Evolutionary conservation across 2,329 filamentous ascomycete species (phyloP), one percentile per base, ranked within the genome.

Genomic region (Colletotrichum scovillei): DNA sequence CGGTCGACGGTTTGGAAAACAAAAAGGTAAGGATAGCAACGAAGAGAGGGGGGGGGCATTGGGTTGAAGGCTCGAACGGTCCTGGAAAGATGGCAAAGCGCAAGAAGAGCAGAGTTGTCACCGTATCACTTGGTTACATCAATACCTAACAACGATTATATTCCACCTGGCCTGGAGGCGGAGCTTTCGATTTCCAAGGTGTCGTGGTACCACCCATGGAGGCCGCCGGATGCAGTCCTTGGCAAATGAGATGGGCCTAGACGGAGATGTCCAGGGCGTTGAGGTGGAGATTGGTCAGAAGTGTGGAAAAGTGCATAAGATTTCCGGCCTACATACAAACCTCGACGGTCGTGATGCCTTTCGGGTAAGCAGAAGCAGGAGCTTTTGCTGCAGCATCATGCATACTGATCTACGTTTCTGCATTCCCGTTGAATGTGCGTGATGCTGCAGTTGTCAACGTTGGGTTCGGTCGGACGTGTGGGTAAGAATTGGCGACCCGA

Each of bases 101-200:
- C 57, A 63, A 60, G 38, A 53, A 60, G 62, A 72, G 63, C 68
- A 74, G 63, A 63, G 57, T 72, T 55, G 63, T 74, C 32, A 59
- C 58, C 68, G 63, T 68, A 74, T 72, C 42, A 67, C 63, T 68
- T 68, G 72, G 59, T 53, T 74, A 74, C 63, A 74, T 72, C 72
- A 74, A 74, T 73, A 74, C 72, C 69, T 74, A 74, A 72, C 63
- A 73, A 49, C 60, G 32, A 74, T 74, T 74, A 72, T 74, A 49
- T 68, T 71, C 30, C 55, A 65, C 46, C 11, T 59, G 19, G 12
- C 16, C 14, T 35, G 30, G 59, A 26, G 24, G 38, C 52, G 16
- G 35, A 35, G 38, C 26, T 30, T 19, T 8, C 26, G 30, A 32
- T 32, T 32, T 32, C 30, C 16, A 14, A 12, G n/a, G 28, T 42